Evolutionary conservation across 139 green algal genomes (phyloP).

Genomic region (Ettlia oleoabundans): DNA sequence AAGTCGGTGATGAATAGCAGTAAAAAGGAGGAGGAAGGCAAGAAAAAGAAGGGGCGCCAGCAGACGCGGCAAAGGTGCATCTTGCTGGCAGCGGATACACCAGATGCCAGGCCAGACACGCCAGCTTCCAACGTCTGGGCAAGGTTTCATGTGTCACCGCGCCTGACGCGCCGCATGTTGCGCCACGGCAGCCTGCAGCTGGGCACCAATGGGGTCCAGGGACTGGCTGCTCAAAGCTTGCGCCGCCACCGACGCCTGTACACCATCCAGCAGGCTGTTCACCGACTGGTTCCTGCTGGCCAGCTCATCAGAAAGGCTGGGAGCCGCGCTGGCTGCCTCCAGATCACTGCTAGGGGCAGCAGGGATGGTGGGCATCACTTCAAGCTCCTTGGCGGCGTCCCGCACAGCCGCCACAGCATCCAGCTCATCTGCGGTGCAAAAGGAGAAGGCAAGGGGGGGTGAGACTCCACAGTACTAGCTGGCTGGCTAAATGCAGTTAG

Average conservation of each 20-base stretch:
- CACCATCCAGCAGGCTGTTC: background rate
- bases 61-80: too few relatives aligned
- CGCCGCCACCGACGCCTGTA: background rate
- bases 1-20: too few relatives aligned
- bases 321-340: background rate
- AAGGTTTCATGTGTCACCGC: background rate
- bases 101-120: background rate
- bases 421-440: background rate
- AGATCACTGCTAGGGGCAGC: background rate
- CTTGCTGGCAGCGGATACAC: too few relatives aligned
- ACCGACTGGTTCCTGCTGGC: background rate
- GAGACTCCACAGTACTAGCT: background rate
- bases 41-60: too few relatives aligned
- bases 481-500: too few relatives aligned
- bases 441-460: background rate
- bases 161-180: background rate
- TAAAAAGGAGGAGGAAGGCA: too few relatives aligned
- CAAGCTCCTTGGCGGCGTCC: constrained; percentile 2
- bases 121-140: background rate
- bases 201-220: background rate
- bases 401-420: constrained; percentile 21
- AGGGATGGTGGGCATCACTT: constrained; percentile 25
- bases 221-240: background rate
- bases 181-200: background rate
- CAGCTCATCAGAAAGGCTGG: constrained; percentile 1